Percentiles rank a stretch among this genome's conserved stretches.
phyloP scores from a whole-genome alignment of 148 eudicot species.

The Hydrangea macrophylla region DNA sequence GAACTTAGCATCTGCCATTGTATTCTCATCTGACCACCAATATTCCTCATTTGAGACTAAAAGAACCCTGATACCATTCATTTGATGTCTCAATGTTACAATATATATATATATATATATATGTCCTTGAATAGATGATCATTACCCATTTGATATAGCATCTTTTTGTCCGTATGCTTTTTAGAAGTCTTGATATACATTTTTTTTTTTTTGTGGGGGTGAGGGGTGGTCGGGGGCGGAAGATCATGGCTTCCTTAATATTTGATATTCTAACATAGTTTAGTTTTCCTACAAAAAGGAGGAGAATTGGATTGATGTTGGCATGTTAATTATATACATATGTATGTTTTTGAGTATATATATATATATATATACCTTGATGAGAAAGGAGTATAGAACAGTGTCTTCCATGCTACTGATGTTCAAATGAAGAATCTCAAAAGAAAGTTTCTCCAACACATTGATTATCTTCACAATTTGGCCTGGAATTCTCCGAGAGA shows the following conservation, averaged over 20 bases:
- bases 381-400: constrained; percentile 69
- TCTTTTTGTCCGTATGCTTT: too few relatives aligned
- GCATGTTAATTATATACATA: background rate
- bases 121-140: too few relatives aligned
- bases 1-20: too few relatives aligned
- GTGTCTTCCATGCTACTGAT: constrained; percentile 94
- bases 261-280: too few relatives aligned
- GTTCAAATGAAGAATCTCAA: constrained; percentile 80
- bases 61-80: background rate
- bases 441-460: constrained; percentile 59
- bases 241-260: too few relatives aligned
- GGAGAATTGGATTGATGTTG: too few relatives aligned
- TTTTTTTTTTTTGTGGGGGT: background rate
- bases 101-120: too few relatives aligned
- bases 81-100: background rate
- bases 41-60: too few relatives aligned
- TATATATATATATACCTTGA: constrained; percentile 48
- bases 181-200: background rate
- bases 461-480: constrained; percentile 63
- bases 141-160: too few relatives aligned
- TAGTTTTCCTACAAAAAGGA: too few relatives aligned
- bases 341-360: too few relatives aligned
- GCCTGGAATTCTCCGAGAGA: constrained; percentile 62
- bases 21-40: background rate
- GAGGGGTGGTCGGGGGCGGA: too few relatives aligned